These are phyloP conservation scores for Hemisphaericaspora lyxosophila DNA, from an alignment of 1,139 yeast genomes.

Conservation along the genomic window DNA sequence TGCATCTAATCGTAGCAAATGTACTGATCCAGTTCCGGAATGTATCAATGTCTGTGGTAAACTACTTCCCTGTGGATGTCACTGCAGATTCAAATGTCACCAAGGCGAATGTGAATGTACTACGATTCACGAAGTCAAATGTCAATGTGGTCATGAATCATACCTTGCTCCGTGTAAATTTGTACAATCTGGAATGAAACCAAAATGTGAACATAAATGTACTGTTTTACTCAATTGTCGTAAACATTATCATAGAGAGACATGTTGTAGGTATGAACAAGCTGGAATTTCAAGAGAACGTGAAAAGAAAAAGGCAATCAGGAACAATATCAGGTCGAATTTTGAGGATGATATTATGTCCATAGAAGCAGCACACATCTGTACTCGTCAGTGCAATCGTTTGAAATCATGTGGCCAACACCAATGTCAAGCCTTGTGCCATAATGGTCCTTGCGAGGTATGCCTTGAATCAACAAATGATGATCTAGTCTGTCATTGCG, in stretches of 20 bases:
- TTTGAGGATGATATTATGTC: constrained; percentile 51
- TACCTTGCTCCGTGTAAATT: constrained; percentile 67
- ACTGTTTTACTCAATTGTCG: constrained; percentile 76
- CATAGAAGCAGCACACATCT: constrained; percentile 76
- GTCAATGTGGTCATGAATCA: constrained; percentile 51
- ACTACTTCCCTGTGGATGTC: constrained; percentile 67
- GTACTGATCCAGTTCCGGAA: constrained; percentile 77
- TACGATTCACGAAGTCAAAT: constrained; percentile 42
- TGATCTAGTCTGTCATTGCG: constrained; percentile 83
- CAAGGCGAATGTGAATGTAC: constrained; percentile 73
- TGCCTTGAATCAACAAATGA: constrained; percentile 83
- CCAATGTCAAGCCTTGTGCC: constrained; percentile 73
- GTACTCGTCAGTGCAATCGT: constrained; percentile 69
- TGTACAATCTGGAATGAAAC: constrained; percentile 46
- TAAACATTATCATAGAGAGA: constrained; percentile 68
- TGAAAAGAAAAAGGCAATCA: constrained; percentile 48
- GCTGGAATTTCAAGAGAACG: constrained; percentile 64
- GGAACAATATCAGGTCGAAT: constrained; percentile 40
- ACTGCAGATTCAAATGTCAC: constrained; percentile 71
- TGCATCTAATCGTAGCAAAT: constrained; percentile 42
- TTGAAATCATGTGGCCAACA: constrained; percentile 72
- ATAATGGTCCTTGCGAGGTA: constrained; percentile 79
- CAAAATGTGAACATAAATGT: constrained; percentile 75
- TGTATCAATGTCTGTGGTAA: constrained; percentile 69
- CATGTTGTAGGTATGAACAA: constrained; percentile 72